A percentile compares a stretch with the other conserved stretches of the same genome.
Evolutionary conservation across 495 filamentous ascomycete species (phyloP).

Genomic region (Thermothielavioides terrestris): DNA sequence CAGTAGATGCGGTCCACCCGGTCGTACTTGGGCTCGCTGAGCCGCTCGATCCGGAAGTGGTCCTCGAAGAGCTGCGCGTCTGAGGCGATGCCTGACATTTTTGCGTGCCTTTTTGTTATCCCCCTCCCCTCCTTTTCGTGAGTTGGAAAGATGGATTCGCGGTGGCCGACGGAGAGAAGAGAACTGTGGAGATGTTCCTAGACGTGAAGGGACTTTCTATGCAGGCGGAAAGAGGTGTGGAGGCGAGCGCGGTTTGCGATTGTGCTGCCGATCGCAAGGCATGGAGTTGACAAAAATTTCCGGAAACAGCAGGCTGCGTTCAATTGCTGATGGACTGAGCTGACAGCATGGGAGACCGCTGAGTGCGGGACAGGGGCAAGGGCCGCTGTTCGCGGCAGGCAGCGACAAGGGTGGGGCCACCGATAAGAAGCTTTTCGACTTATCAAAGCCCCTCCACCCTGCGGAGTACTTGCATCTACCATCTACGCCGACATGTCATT

Average conservation of each 20-base stretch:
- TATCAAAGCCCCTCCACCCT: conserved; percentile 9
- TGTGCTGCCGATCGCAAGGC: neutral
- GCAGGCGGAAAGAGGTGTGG: neutral
- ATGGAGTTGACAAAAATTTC: conserved; percentile 6
- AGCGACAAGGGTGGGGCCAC: neutral
- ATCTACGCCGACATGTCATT: conserved; percentile 59
- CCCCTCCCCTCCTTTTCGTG: too few species aligned
- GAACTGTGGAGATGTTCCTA: neutral
- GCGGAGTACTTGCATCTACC: neutral
- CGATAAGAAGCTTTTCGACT: conserved; percentile 1
- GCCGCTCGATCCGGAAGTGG: conserved; percentile 68
- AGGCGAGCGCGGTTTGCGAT: neutral
- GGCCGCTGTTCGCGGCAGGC: conserved; percentile 1
- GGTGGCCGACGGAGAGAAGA: neutral
- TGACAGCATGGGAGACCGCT: neutral
- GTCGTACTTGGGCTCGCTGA: conserved; percentile 86
- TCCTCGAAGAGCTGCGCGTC: conserved; percentile 92
- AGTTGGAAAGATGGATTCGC: conserved; percentile 28
- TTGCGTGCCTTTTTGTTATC: too few species aligned
- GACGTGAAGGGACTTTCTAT: neutral
- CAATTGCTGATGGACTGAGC: neutral
- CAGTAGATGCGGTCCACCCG: conserved; percentile 75
- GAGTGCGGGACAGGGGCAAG: neutral
- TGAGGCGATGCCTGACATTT: conserved; percentile 44
- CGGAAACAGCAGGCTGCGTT: neutral